A percentile compares a stretch with the other conserved stretches of the same genome.
phyloP scores from a whole-genome alignment of 371 early-diverging fungal species.

The Circinella minor region DNA sequence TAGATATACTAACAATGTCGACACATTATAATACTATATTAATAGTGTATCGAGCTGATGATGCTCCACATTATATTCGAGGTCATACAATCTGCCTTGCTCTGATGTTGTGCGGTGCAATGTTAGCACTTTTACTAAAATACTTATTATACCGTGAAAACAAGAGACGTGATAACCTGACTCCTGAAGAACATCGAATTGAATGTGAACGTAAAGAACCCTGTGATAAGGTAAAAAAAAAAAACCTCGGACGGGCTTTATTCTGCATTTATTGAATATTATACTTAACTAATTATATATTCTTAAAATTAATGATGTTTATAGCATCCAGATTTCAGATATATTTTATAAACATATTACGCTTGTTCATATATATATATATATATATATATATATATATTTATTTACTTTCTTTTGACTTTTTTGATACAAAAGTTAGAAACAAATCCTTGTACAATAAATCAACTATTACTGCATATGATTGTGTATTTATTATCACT shows the following conservation, averaged over 20 bases:
- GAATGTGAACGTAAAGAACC: slow-evolving; percentile 52
- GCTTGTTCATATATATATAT: background rate
- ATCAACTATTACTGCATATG: too few species aligned
- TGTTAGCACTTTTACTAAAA: slow-evolving; percentile 52
- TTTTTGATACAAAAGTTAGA: background rate
- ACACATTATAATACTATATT: too few species aligned
- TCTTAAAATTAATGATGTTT: background rate
- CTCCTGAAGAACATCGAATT: slow-evolving; percentile 44
- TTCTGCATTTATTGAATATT: too few species aligned
- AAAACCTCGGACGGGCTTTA: background rate
- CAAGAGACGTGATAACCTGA: slow-evolving; percentile 15
- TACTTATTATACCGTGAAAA: slow-evolving; percentile 28
- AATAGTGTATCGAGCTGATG: slow-evolving; percentile 55
- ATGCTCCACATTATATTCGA: slow-evolving; percentile 58
- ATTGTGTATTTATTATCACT: too few species aligned
- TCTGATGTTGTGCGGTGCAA: slow-evolving; percentile 45
- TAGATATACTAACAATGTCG: too few species aligned
- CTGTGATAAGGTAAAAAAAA: slow-evolving; percentile 45
- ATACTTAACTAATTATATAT: background rate
- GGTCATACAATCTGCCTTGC: slow-evolving; percentile 50
- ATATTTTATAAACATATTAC: slow-evolving; percentile 25
- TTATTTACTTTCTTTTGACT: background rate
- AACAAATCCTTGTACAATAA: too few species aligned
- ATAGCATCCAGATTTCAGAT: slow-evolving; percentile 61
- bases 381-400: background rate